Base-by-base conservation (phyloP, 1,284 basidiomycete genomes). In the Marasmius tenuissimus region DNA sequence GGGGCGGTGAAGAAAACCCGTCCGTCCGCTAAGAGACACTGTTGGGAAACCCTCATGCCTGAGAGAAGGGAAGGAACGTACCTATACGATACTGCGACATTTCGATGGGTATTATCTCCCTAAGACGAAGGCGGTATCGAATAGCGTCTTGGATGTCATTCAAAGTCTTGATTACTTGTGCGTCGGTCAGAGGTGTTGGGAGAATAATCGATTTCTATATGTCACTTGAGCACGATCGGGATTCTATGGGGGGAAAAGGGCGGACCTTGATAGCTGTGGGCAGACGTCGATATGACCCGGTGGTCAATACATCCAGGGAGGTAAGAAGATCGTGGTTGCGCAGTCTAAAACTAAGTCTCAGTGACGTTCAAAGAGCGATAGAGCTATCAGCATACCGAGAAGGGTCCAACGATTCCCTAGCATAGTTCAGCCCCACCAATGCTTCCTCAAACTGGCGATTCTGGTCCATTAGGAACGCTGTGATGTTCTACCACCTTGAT, bases 281-380 rank as follows among this genome's bases (percentile, higher is more conserved):
- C 18, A 96, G 82, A 49, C 92, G 80, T 53, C 85, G 80, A 69
- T 96, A 96, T 35, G 90, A 87, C 1, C 94, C 94, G 16, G 88
- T 89, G 1, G 91, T 91, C 22, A 96, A 80, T 54, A 96, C 92
- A 67, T 94, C 91, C 56, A 96, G 77, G 18, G 94, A 94, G 0
- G 93, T 94, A 11, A 93, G 79, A n/a, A 96, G 79, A 72, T 97
- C 95, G 66, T 94, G 93, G 71, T 96, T 96, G 59, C 93, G 85
- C 22, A 94, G 82, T 71, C 93, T 93, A 63, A 35, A 6, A 33
- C 8, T 12, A 11, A n/a, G 11, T 8, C n/a, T 58, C 22, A 50
- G 35, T n/a, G 51, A n/a, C 20, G 18, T 52, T 60, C 53, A 58
- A 58, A 52, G 59, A 49, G 59, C 55, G 57, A 18, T 52, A 12